Evolutionary conservation across 352 stramenopile genomes (phyloP).

Genomic region (Phytophthora foliorum): DNA sequence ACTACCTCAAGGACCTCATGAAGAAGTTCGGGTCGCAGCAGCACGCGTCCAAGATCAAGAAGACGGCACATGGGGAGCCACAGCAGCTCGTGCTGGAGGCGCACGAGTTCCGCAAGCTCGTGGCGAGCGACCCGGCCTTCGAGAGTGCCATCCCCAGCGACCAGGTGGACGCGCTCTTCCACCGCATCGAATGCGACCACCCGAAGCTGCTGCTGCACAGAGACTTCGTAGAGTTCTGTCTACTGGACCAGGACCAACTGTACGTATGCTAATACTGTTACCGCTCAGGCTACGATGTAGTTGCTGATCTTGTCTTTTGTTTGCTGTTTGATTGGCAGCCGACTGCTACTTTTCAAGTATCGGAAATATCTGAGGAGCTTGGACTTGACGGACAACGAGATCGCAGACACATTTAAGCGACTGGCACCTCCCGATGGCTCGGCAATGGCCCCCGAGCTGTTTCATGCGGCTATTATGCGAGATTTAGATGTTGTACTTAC

Average conservation of each 20-base stretch:
- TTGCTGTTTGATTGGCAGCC: constrained; percentile 38
- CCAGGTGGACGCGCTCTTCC: constrained; percentile 79
- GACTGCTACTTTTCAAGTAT: constrained; percentile 84
- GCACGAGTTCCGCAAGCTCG: constrained; percentile 82
- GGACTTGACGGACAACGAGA: constrained; percentile 81
- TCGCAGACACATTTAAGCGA: constrained; percentile 78
- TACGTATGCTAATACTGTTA: constrained; percentile 32
- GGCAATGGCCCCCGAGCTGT: constrained; percentile 62
- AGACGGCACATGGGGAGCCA: constrained; percentile 39
- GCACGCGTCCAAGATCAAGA: constrained; percentile 54
- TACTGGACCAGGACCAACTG: constrained; percentile 84
- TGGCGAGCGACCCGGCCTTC: constrained; percentile 83
- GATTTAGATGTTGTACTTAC: constrained; percentile 87
- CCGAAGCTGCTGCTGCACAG: constrained; percentile 63
- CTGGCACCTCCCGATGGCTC: constrained; percentile 47
- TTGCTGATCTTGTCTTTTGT: neutral
- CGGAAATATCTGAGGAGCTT: constrained; percentile 65
- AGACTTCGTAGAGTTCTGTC: constrained; percentile 87
- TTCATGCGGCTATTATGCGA: constrained; percentile 69
- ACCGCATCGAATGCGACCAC: constrained; percentile 71
- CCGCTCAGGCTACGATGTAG: neutral
- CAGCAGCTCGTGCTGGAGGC: constrained; percentile 65
- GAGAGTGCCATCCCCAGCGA: constrained; percentile 75
- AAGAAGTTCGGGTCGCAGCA: constrained; percentile 66
- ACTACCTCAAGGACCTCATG: constrained; percentile 89